Conservation (phyloP, 345 rosid species). For the Populus tremula region DNA sequence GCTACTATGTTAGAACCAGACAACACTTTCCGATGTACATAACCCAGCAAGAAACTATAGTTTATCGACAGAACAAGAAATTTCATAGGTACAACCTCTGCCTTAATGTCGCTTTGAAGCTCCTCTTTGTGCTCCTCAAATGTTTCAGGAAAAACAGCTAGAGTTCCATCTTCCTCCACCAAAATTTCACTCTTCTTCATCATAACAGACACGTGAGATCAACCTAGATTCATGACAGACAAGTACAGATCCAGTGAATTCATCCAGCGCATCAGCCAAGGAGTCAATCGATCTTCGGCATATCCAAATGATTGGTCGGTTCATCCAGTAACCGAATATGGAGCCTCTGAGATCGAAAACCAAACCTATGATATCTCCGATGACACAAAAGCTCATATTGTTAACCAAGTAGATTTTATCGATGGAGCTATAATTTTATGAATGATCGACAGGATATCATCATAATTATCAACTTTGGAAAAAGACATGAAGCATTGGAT, state of each 20-base stretch:
- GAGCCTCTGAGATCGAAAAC: slow-evolving; percentile 84
- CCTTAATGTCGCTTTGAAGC: background rate
- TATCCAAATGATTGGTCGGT: slow-evolving; percentile 90
- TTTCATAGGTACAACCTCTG: background rate
- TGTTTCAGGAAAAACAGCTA: slow-evolving; percentile 7
- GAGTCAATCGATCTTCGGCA: slow-evolving; percentile 86
- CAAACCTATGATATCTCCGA: slow-evolving; percentile 13
- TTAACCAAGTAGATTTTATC: too few relatives aligned
- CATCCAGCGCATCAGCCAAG: slow-evolving; percentile 84
- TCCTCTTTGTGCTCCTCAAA: slow-evolving; percentile 6
- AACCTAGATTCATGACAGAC: slow-evolving; percentile 32
- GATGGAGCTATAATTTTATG: too few relatives aligned
- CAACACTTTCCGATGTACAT: too few relatives aligned
- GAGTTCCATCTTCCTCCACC: slow-evolving; percentile 92
- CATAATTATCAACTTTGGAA: too few relatives aligned
- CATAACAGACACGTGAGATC: slow-evolving; percentile 79
- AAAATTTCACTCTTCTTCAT: slow-evolving; percentile 67
- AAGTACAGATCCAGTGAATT: slow-evolving; percentile 52
- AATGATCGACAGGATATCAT: too few relatives aligned
- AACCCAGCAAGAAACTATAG: too few relatives aligned
- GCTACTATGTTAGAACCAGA: too few relatives aligned
- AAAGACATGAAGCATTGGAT: too few relatives aligned
- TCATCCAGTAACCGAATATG: slow-evolving; percentile 81
- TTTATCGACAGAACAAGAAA: background rate
- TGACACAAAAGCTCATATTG: too few relatives aligned